Base-by-base conservation (phyloP, 257 asterid species). In the Striga asiatica region DNA sequence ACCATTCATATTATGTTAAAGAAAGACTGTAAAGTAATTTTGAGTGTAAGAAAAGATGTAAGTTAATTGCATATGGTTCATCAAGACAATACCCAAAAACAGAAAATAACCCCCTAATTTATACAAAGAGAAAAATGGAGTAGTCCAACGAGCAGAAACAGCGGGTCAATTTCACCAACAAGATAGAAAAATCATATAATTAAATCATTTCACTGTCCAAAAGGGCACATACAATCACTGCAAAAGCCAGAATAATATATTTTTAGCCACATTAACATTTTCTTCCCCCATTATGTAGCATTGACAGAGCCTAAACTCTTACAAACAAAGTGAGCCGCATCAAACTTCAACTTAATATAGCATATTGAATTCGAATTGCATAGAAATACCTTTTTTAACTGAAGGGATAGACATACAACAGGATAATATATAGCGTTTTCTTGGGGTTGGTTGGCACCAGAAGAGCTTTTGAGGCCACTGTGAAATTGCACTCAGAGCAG, bases 401-500 rank as follows among this genome's bases (percentile, higher is more conserved):
- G 81, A 53, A 62, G 78, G 81, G 21, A 60, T 51, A 6, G 85
- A 66, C 14, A 68, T 57, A 35, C 81, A 84, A 32, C 82, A 76
- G 48, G 91, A 71, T n/a, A n/a, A n/a, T 60, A 78, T 34, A 72
- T 65, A 81, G 24, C 71, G 64, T 38, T 58, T 79, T 8, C 62
- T 54, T 55, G 72, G 69, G 61, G 69, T 69, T 2, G 67, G 67
- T 39, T 67, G 76, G 31, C 57, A 62, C 70, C 72, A 74, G 9
- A 74, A 58, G 65, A 70, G 72, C 76, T 69, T 75, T 63, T 71
- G 71, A 19, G 79, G 72, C 32, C 65, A 73, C 8, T 76, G 50
- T 17, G 91, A 77, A 66, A 77, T 64, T 46, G 80, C 68, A 65
- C 72, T 67, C 52, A 73, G 37, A 66, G 91, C 77, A 37, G 85